These are phyloP conservation scores for Colletotrichum cordylinicola DNA, from an alignment of 2,329 filamentous ascomycete genomes.

Conservation along the genomic window DNA sequence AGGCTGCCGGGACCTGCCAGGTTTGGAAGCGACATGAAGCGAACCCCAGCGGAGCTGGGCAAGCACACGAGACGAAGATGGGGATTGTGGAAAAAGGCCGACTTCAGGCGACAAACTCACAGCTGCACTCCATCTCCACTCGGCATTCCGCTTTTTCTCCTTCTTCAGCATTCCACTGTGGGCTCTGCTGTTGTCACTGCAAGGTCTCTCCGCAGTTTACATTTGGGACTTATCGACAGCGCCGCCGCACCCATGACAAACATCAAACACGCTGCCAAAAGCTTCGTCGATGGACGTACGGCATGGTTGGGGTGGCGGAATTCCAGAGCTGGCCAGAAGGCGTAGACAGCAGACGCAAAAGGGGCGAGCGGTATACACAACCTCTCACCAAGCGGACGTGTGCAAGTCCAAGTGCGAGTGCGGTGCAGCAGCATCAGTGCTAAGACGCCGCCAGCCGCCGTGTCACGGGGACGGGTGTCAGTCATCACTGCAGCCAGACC, in stretches of 20 bases:
- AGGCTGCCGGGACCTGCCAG: neutral
- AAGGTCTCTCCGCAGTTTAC: neutral
- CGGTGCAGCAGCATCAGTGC: neutral
- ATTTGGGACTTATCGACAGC: neutral
- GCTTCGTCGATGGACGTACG: neutral
- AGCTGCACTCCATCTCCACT: neutral
- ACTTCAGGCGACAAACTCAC: neutral
- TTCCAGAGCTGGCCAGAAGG: neutral
- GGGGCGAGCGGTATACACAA: neutral
- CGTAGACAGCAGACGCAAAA: neutral
- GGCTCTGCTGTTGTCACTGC: neutral
- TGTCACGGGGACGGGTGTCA: neutral
- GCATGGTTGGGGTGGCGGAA: neutral
- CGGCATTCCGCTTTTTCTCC: slow-evolving; percentile 2
- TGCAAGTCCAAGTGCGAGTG: neutral
- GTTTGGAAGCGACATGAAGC: slow-evolving; percentile 2
- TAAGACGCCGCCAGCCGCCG: neutral
- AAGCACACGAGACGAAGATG: slow-evolving; percentile 16
- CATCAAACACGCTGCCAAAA: slow-evolving; percentile 12
- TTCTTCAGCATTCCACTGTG: neutral
- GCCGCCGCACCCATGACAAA: slow-evolving; percentile 1
- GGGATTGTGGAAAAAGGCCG: neutral
- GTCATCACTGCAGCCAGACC: neutral
- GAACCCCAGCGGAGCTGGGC: slow-evolving; percentile 1
- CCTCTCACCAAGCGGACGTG: neutral